Evolutionary conservation across 345 rosid species (phyloP), one percentile per base, ranked within the genome.

Genomic region (Rhodamnia rubescens): DNA sequence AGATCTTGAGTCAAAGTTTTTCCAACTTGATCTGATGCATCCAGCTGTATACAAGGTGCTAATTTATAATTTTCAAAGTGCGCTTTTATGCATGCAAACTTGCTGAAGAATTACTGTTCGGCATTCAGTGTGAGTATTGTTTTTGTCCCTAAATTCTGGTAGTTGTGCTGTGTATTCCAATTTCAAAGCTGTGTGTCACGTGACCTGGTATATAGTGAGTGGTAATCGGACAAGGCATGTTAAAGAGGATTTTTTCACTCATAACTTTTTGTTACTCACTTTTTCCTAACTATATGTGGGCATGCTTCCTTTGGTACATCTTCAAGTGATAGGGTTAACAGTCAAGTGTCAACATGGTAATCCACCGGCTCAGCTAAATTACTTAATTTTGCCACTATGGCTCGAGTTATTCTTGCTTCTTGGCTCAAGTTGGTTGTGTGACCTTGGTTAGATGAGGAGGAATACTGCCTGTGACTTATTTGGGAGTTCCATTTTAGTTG

Each of bases 1-100:
- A 87, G 98, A 95, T 90, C 95, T 97, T 0, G 92, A 93, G 93
- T 82, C 94, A 5, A 96, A 94, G 91, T 93, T 95, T 88, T 96
- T 96, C 84, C 95, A 94, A 83, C 95, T 97, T 83, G 96, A 96
- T 88, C 96, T 96, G 21, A 89, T 96, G 95, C 99, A 95, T 89
- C 99, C 96, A 83, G 98, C 98, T 69, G 94, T 97, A 18, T 95
- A 94, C 90, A 94, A 94, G 99, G 99, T 96, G 86, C 53, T 84
- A 26, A 6, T 52, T 59, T 61, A 40, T 11, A 32, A 36, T 26
- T 58, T 58, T 58, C 56, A 20, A 69, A 54, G 42, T 81, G n/a
- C 1, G 21, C 32, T 44, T 49, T 55, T 75, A 69, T 69, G 2
- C 13, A 20, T 69, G 47, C 7, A 3, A 36, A 36, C 47, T 32